Evolutionary conservation across 2,329 filamentous ascomycete species (phyloP).

Genomic region (Bimuria novae-zelandiae): DNA sequence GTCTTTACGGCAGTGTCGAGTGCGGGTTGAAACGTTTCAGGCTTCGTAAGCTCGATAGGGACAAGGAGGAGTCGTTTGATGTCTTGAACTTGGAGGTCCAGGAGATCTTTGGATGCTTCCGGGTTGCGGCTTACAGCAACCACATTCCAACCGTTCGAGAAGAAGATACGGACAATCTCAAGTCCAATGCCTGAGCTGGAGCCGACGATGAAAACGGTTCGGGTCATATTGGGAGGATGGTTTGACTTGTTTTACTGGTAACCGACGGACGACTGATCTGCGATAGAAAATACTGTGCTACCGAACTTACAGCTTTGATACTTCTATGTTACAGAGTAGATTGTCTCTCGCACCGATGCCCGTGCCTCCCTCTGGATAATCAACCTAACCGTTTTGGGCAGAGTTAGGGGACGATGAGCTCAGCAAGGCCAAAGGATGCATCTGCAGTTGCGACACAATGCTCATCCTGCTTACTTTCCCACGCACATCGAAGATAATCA

Average conservation of each 20-base stretch:
- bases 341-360: background rate
- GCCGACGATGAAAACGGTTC: background rate
- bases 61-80: background rate
- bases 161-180: slow-evolving; percentile 1
- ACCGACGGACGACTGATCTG: too few relatives aligned
- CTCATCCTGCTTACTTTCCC: background rate
- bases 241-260: too few relatives aligned
- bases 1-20: background rate
- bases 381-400: background rate
- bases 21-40: background rate
- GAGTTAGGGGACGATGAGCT: background rate
- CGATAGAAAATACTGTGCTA: too few relatives aligned
- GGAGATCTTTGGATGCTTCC: background rate
- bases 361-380: too few relatives aligned
- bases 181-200: slow-evolving; percentile 1
- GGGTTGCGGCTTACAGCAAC: background rate
- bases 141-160: background rate
- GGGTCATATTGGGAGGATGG: background rate
- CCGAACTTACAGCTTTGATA: too few relatives aligned
- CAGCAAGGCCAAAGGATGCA: background rate
- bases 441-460: background rate
- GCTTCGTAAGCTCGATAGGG: background rate
- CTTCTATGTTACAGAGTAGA: too few relatives aligned
- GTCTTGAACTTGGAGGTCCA: background rate
- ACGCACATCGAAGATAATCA: background rate